These are phyloP conservation scores for Solanum hybrid DNA, from an alignment of 305 asterid species.

Conservation along the genomic window DNA sequence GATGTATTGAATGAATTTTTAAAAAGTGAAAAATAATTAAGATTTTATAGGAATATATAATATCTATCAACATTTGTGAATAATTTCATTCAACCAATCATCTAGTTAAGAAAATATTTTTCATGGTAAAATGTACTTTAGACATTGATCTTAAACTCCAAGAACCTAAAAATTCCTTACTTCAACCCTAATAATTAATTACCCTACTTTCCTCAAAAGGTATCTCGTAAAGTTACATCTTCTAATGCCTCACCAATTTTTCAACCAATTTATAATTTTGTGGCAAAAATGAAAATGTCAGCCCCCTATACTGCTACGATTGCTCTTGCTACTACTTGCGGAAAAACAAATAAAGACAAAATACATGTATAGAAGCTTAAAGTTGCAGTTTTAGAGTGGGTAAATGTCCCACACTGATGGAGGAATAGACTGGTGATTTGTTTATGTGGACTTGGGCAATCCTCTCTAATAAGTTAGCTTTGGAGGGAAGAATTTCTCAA, in stretches of 20 bases:
- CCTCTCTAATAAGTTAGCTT: too few species aligned
- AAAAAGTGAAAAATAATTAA: background rate
- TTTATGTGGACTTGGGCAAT: too few species aligned
- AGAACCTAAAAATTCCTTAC: background rate
- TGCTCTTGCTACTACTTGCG: background rate
- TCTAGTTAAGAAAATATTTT: background rate
- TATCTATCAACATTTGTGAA: background rate
- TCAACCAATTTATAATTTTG: background rate
- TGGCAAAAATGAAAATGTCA: background rate
- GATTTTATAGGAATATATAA: background rate
- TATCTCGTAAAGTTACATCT: background rate
- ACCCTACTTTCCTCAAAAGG: background rate
- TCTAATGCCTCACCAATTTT: background rate
- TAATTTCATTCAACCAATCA: background rate
- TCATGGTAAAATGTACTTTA: background rate
- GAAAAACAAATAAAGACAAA: too few species aligned
- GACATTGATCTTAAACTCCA: background rate
- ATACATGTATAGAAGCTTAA: background rate
- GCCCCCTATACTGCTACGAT: background rate
- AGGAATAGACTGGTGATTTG: background rate
- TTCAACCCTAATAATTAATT: background rate
- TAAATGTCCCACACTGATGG: background rate
- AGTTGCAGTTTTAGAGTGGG: background rate
- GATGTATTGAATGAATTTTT: background rate
- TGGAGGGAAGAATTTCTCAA: too few species aligned